Evolutionary conservation across 2,329 filamentous ascomycete species (phyloP), one percentile per base, ranked within the genome.

Genomic region (Paecilomyces sp.): DNA sequence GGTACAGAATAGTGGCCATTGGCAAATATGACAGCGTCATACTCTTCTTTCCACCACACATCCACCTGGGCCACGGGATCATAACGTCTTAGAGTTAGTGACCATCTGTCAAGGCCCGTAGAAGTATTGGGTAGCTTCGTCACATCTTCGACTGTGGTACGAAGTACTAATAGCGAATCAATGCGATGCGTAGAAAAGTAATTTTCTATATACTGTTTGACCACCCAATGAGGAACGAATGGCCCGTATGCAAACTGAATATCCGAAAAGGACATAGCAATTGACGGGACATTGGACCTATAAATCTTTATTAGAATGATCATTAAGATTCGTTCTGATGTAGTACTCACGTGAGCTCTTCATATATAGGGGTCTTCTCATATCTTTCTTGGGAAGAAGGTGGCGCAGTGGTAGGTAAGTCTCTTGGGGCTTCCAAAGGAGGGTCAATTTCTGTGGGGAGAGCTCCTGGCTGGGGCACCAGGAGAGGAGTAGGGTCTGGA

Each of bases 31-130:
- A 86, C 78, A 1, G 81, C 83, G 61, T 86, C 84, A 58, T 85
- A 86, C 34, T 75, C 74, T 66, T 87, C 84, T 0, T 72, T 73
- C 83, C 83, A 85, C 83, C 84, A 86, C 59, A 79, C 77, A 63
- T 85, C 81, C 56, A 71, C 68, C 30, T 71, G 74, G 47, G 58
- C 58, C 25, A 62, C 65, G 41, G 56, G 63, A 60, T 62, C 62
- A 34, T 69, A 64, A 57, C 73, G 74, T 31, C 81, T 72, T n/a
- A 86, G 66, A 2, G 77, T 79, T 5, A 85, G 64, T 55, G 75
- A 76, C 82, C 78, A 86, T 69, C 79, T 79, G 0, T 67, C 60
- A 0, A 72, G 70, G 0, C 77, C 66, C 68, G 85, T 85, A 47
- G 0, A 82, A 82, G 0, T 81, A 84, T 36, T 79, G 80, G 41